Conservation (phyloP, 164 flowering plant species). For the Kalanchoe fedtschenkoi region DNA sequence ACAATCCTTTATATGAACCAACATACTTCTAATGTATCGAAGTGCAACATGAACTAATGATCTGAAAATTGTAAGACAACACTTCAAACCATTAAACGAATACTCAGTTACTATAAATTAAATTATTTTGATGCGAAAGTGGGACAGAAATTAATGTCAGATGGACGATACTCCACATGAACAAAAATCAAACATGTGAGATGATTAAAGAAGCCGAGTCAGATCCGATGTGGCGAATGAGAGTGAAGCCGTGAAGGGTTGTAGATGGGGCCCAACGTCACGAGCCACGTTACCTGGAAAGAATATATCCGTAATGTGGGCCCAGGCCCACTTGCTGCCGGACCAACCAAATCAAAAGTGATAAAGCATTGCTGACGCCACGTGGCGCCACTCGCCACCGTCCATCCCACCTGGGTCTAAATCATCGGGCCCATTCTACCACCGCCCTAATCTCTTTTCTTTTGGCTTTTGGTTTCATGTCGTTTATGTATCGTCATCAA, state of each 20-base stretch:
- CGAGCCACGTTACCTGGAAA: constrained; percentile 1
- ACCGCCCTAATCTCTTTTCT: background rate
- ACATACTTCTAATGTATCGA: too few relatives aligned
- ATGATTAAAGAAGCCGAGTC: background rate
- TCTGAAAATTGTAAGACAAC: too few relatives aligned
- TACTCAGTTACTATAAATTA: too few relatives aligned
- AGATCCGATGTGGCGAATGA: constrained; percentile 4
- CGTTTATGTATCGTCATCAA: background rate
- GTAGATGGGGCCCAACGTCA: background rate
- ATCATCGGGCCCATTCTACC: background rate
- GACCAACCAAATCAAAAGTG: background rate
- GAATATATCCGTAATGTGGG: background rate
- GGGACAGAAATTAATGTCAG: too few relatives aligned
- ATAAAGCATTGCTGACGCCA: background rate
- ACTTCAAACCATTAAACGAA: too few relatives aligned
- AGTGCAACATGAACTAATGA: too few relatives aligned
- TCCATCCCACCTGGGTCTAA: background rate
- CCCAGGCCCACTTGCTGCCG: background rate
- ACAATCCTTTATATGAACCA: too few relatives aligned
- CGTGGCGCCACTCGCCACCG: background rate
- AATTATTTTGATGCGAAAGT: too few relatives aligned
- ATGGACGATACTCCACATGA: too few relatives aligned
- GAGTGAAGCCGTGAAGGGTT: background rate
- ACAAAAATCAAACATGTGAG: too few relatives aligned
- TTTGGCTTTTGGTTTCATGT: background rate